These are phyloP conservation scores for Aspergillus quadrilineatus DNA, from an alignment of 2,329 filamentous ascomycete genomes.

Conservation along the genomic window DNA sequence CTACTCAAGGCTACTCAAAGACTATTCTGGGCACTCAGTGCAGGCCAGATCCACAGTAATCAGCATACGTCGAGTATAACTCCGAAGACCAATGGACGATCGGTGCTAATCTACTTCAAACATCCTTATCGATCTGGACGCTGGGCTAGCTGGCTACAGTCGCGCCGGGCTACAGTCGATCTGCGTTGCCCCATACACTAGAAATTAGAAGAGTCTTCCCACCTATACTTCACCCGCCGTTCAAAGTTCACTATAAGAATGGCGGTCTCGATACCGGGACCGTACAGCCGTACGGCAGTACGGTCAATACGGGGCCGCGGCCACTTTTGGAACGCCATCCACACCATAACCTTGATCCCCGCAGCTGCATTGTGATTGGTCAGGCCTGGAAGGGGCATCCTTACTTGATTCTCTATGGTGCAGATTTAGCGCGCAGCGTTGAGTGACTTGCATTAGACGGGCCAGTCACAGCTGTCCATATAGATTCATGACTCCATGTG, in stretches of 20 bases:
- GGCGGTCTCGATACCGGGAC: background rate
- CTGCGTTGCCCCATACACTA: background rate
- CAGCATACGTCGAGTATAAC: background rate
- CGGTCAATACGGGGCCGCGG: too few relatives aligned
- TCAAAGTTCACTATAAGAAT: background rate
- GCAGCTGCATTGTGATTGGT: background rate
- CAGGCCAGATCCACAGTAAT: background rate
- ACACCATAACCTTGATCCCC: background rate
- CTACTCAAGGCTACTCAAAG: too few relatives aligned
- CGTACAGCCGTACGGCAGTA: too few relatives aligned
- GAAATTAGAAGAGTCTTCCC: too few relatives aligned
- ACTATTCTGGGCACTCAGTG: too few relatives aligned
- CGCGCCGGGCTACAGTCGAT: background rate
- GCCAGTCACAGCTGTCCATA: conserved; percentile 1
- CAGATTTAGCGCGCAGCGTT: conserved; percentile 1
- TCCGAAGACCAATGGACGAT: background rate
- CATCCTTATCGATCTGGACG: background rate
- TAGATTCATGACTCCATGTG: conserved; percentile 6
- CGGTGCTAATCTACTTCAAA: background rate
- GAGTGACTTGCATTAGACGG: conserved; percentile 8
- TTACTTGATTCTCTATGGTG: background rate
- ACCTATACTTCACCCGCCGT: background rate
- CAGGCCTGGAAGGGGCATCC: background rate
- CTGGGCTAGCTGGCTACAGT: too few relatives aligned
- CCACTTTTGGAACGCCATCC: background rate